phyloP scores from a whole-genome alignment of 2,329 filamentous ascomycete genomes.

The Pseudogymnoascus sp. region DNA sequence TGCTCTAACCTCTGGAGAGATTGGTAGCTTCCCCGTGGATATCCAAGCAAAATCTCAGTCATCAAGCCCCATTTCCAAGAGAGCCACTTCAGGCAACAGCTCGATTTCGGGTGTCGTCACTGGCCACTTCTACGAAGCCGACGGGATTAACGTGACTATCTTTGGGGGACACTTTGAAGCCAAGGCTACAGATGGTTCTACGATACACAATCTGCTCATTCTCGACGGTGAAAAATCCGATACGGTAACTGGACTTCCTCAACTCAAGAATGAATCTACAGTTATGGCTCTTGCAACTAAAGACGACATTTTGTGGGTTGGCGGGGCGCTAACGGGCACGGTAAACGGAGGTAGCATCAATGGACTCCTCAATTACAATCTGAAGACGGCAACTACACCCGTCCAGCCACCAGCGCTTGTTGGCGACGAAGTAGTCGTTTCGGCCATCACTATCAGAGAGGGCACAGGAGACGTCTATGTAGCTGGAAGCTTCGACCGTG shows the following conservation, averaged over 20 bases:
- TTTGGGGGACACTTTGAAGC: slow-evolving; percentile 81
- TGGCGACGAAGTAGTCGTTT: slow-evolving; percentile 63
- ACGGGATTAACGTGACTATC: slow-evolving; percentile 70
- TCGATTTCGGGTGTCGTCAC: slow-evolving; percentile 61
- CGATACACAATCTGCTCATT: slow-evolving; percentile 71
- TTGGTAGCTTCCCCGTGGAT: slow-evolving; percentile 50
- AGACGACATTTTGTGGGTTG: slow-evolving; percentile 65
- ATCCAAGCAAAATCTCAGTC: slow-evolving; percentile 36
- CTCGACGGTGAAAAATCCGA: slow-evolving; percentile 57
- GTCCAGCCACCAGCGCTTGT: slow-evolving; percentile 67
- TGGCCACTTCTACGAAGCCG: slow-evolving; percentile 66
- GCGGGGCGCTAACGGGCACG: slow-evolving; percentile 67
- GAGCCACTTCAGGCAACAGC: slow-evolving; percentile 32
- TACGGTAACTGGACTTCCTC: slow-evolving; percentile 59
- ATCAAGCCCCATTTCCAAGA: slow-evolving; percentile 36
- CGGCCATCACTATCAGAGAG: slow-evolving; percentile 65
- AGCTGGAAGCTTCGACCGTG: slow-evolving; percentile 73
- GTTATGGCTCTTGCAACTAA: slow-evolving; percentile 63
- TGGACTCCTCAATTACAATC: slow-evolving; percentile 73
- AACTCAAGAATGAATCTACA: slow-evolving; percentile 61
- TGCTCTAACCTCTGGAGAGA: slow-evolving; percentile 44
- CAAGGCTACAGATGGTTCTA: slow-evolving; percentile 56
- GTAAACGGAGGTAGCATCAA: slow-evolving; percentile 53
- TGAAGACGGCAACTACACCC: slow-evolving; percentile 53
- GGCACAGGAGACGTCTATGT: slow-evolving; percentile 70